Base-by-base conservation (phyloP, 2,329 filamentous ascomycete genomes). In the Alternaria viburni region DNA sequence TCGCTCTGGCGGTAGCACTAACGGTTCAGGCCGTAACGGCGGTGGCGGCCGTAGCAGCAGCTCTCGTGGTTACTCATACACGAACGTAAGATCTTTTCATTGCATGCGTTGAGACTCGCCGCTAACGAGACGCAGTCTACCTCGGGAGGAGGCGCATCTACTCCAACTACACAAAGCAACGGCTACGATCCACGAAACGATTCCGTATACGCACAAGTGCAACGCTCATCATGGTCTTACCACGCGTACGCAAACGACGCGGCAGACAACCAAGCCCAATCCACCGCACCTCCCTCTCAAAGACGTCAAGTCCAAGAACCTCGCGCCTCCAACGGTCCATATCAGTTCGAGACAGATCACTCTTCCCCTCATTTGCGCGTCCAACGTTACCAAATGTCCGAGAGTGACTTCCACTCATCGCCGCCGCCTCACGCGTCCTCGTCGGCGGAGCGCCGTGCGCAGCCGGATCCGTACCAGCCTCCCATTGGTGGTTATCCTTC, bases 81-180 rank as follows among this genome's bases (percentile, higher is more conserved):
- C 15, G 1, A 49, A 11, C 6, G 61, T 64, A 26, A 44, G 54
- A 41, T 6, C 7, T 3, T 12, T 8, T 12, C 5, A 21, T 28
- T 4, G 4, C 12, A 3, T 6, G 1, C 6, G 23, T 12, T 12
- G 2, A 11, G 7, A 2, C 3, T 57, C 21, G 28, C 11, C 19
- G 46, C 58, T 57, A 26, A 57, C 12, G 2, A 55, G 10, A n/a
- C 15, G 30, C 21, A 60, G 57, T 43, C n/a, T 55, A 15, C 43
- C 13, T 6, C 2, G 4, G 28, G 8, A 26, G 17, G n/a, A 21
- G 15, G 6, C 12, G 12, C 15, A 8, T 11, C 50, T 4, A 1
- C 28, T 10, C 30, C 30, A 13, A 6, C 32, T 10, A 9, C 45
- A 7, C 4, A 4, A 25, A 4, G 1, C 5, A 1, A 13, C 13